Evolutionary conservation across 2,329 filamentous ascomycete genomes (phyloP).

Genomic region (Beauveria sp.): DNA sequence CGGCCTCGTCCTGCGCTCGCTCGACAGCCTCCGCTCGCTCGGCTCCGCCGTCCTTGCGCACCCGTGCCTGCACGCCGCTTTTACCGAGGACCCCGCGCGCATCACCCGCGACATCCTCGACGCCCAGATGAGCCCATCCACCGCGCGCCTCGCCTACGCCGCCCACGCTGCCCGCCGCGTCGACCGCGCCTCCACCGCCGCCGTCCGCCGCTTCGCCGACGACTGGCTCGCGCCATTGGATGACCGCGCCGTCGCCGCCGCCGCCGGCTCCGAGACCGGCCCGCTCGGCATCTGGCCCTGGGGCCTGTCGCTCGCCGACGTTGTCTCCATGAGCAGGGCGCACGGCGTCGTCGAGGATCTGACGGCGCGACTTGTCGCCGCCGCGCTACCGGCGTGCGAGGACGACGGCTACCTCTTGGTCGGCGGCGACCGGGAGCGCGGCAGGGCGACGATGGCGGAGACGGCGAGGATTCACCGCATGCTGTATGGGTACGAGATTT

Average conservation of each 20-base stretch:
- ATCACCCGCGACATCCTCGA: constrained; percentile 10
- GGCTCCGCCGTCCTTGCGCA: constrained; percentile 6
- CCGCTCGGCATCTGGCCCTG: constrained; percentile 5
- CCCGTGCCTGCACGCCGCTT: constrained; percentile 7
- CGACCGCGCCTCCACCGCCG: not conserved
- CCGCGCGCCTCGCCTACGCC: constrained; percentile 6
- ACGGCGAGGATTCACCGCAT: not conserved
- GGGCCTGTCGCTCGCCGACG: constrained; percentile 4
- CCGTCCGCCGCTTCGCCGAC: not conserved
- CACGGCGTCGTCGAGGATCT: constrained; percentile 4
- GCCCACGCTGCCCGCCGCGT: constrained; percentile 4
- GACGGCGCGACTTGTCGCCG: not conserved
- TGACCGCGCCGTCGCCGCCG: not conserved
- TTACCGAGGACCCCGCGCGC: constrained; percentile 6
- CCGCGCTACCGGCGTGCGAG: not conserved
- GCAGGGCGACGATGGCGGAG: not conserved
- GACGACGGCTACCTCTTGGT: not conserved
- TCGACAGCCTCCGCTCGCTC: constrained; percentile 16
- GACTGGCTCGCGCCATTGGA: not conserved
- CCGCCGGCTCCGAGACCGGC: not conserved
- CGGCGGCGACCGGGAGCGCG: too few relatives aligned
- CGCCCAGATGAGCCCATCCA: constrained; percentile 6
- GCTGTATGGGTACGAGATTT: constrained; percentile 3
- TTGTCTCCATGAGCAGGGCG: constrained; percentile 3
- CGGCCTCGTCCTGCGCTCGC: constrained; percentile 21